Base-by-base conservation (phyloP, 192 early-diverging fungal genomes). In the Linnemannia zychae region DNA sequence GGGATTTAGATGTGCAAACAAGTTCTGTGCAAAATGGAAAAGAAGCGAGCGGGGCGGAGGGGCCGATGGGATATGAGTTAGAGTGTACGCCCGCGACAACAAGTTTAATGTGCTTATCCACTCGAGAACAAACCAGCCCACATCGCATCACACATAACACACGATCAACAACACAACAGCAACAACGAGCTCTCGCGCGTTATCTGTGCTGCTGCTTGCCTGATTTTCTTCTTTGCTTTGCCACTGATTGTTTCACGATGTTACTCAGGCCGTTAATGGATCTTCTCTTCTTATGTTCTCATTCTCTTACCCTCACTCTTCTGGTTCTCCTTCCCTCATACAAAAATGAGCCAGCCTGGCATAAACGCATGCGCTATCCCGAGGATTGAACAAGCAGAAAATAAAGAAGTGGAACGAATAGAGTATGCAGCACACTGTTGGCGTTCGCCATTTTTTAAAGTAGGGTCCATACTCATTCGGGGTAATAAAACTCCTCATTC, bases 1-100 rank as follows among this genome's bases (percentile, higher is more conserved):
- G 57, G 57, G 28, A 63, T 63, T 49, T 49, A 15, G 48, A 15
- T n/a, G 28, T 57, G 36, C 69, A 79, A 79, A 79, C 77, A 79
- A 72, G 77, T 79, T 79, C 52, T 72, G 50, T 16, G 46, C n/a
- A 50, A 48, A 67, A 2, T 16, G 38, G 40, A 70, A 60, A 70
- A 70, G 38, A n/a, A 44, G 37, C 24, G 40, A 22, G 40, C 69
- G 57, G 53, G 57, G 57, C 33, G 72, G 46, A 48, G 48, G 18
- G 33, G 18, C 72, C 37, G 24, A 31, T 13, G 24, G 9, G 9
- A 44, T 9, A 44, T 3, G 40, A 9, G 40, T 50, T 13, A 15
- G 44, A 50, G n/a, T 44, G 57, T 65, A 65, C 52, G 73, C 36
- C 53, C 53, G 65, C 12, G 65, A 75, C 73, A 75, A 52, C 52